Base-by-base conservation (phyloP, 495 filamentous ascomycete species). In the Neurospora sp. region DNA sequence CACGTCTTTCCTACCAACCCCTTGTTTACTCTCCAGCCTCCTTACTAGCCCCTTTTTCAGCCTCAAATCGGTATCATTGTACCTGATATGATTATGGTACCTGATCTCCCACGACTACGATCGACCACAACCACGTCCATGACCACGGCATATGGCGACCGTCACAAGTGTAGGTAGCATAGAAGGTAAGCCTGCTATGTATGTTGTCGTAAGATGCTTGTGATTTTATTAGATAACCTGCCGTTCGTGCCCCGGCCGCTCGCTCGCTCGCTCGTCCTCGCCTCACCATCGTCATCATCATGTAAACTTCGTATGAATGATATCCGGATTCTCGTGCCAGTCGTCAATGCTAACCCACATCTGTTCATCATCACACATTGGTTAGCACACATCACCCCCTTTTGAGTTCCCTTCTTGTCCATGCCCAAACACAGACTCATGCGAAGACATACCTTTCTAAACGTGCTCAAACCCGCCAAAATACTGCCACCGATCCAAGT, bases 261-360 rank as follows among this genome's bases (percentile, higher is more conserved):
- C 54, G 27, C 27, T 62, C 6, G 2, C 35, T 14, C 0, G 35
- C 27, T 66, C 27, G 0, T 35, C 14, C 54, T 18, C 23, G 23
- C 35, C 39, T 48, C 39, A 27, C 23, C 38, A 9, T 38, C 11
- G 14, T 38, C 11, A 16, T 39, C n/a, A 37, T 82, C 83, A 98
- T 73, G 92, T 93, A 79, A 98, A 97, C 83, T 97, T 98, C 76
- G 93, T 96, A 83, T 98, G 94, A 80, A 99, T 98, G 75, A 98
- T 93, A 76, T 99, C 95, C 6, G 96, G 96, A 81, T 99, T 95
- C 86, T 99, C 96, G 79, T 99, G 96, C 94, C 95, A 99, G 84
- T 98, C 96, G 77, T 98, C 96, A 78, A 95, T 93, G 78, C 92
- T 96, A 75, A 98, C 95, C 93, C 94, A 98, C 96, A 99, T 98